These are phyloP conservation scores for Cercospora brassicicola DNA, from an alignment of 2,329 filamentous ascomycete species.

Conservation along the genomic window DNA sequence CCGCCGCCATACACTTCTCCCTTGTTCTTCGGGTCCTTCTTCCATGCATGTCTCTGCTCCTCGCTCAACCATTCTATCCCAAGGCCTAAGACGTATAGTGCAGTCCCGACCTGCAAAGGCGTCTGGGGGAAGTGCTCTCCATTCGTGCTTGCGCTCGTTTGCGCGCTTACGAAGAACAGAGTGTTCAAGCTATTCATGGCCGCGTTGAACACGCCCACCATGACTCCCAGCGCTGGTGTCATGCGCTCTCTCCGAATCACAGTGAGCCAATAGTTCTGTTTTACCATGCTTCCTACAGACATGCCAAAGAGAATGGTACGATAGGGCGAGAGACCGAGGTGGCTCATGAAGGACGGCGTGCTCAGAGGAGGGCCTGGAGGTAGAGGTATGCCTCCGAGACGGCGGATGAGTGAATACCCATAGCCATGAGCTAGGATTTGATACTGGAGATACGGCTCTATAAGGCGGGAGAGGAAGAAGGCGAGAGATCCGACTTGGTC, in stretches of 20 bases:
- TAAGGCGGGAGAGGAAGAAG: constrained; percentile 51
- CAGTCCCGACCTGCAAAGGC: constrained; percentile 51
- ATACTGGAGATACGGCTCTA: constrained; percentile 53
- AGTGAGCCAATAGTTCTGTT: constrained; percentile 59
- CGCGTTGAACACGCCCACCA: constrained; percentile 56
- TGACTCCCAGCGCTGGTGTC: constrained; percentile 44
- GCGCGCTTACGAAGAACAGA: constrained; percentile 54
- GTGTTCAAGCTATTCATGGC: constrained; percentile 57
- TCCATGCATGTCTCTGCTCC: constrained; percentile 57
- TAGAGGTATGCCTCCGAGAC: constrained; percentile 48
- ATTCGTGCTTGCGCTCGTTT: constrained; percentile 49
- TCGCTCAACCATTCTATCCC: constrained; percentile 58
- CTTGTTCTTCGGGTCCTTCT: constrained; percentile 52
- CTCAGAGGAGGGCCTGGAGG: constrained; percentile 45
- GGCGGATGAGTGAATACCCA: constrained; percentile 47
- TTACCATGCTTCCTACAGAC: constrained; percentile 53
- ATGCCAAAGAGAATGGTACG: constrained; percentile 55
- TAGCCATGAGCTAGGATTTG: constrained; percentile 48
- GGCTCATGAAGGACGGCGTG: constrained; percentile 45
- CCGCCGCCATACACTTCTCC: constrained; percentile 55
- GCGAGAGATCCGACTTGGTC: constrained; percentile 42
- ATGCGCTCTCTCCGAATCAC: constrained; percentile 54
- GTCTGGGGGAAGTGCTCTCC: constrained; percentile 46
- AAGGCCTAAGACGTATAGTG: constrained; percentile 55
- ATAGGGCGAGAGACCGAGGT: constrained; percentile 51